phyloP scores from a whole-genome alignment of 2,329 filamentous ascomycete genomes.

The Elsinoe necatrix region DNA sequence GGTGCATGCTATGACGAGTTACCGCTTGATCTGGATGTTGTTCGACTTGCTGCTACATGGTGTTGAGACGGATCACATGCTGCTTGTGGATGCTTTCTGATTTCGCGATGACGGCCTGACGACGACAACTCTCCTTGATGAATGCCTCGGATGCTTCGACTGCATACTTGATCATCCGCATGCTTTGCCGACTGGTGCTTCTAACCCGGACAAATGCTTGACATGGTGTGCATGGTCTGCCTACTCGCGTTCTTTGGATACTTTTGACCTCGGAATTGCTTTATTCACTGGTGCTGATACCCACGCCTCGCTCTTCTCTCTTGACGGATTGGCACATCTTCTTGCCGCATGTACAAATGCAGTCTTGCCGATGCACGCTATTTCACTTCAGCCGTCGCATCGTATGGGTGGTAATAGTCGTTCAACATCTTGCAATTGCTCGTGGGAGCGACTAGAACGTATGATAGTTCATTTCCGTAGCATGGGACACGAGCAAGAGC shows the following conservation, averaged over 20 bases:
- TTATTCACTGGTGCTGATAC: background rate
- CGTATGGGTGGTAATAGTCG: too few species aligned
- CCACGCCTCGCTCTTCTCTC: background rate
- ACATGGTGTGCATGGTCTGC: background rate
- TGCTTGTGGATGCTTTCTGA: background rate
- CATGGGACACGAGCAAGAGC: too few species aligned
- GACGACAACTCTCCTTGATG: background rate
- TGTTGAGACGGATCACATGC: background rate
- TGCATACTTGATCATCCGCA: background rate
- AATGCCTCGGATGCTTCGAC: background rate
- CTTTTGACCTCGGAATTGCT: background rate
- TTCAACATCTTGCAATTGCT: too few species aligned
- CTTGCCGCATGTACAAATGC: background rate
- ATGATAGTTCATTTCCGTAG: too few species aligned
- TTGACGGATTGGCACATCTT: background rate
- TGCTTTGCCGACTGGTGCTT: background rate
- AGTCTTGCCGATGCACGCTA: too few species aligned
- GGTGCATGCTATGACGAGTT: constrained; percentile 6
- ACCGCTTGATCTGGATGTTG: background rate
- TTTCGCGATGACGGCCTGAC: background rate
- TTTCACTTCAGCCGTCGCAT: too few species aligned
- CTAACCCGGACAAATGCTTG: background rate
- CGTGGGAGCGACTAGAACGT: too few species aligned
- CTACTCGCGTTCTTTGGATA: background rate
- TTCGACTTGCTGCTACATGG: background rate